These are phyloP conservation scores for Poa annua DNA, from an alignment of 176 grass and related monocot genomes.

Conservation along the genomic window DNA sequence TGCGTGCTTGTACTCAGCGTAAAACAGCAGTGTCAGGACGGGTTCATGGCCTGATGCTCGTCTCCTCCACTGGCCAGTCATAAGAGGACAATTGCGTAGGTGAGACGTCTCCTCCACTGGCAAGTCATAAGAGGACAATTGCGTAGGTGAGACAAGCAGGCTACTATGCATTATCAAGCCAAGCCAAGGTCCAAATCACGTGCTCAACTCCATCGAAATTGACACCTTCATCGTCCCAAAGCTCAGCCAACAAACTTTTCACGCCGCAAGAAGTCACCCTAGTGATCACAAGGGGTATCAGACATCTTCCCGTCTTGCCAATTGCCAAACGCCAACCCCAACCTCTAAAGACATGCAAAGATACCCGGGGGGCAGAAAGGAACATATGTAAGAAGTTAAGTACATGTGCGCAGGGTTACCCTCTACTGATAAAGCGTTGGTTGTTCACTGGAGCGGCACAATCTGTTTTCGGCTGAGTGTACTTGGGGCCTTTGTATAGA, in stretches of 20 bases:
- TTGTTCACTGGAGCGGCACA: not conserved
- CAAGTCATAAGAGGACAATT: conserved; percentile 39
- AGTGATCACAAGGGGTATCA: conserved; percentile 16
- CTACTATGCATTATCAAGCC: not conserved
- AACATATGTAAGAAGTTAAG: conserved; percentile 36
- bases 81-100: conserved; percentile 39
- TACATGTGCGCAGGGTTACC: conserved; percentile 17
- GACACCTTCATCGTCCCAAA: conserved; percentile 7
- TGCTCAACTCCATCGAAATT: conserved; percentile 18
- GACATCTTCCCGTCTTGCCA: conserved; percentile 7
- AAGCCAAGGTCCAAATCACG: conserved; percentile 34
- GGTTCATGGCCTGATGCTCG: not conserved
- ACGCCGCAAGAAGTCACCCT: conserved; percentile 40
- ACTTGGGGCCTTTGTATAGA: not conserved
- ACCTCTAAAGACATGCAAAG: conserved; percentile 30
- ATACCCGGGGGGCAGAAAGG: conserved; percentile 27
- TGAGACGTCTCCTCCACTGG: conserved; percentile 31
- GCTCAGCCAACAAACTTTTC: not conserved
- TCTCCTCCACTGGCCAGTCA: conserved; percentile 31
- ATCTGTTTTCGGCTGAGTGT: not conserved
- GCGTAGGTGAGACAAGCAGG: conserved; percentile 34
- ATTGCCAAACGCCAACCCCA: conserved; percentile 49
- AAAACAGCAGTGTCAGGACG: conserved; percentile 31
- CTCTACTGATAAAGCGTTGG: not conserved
- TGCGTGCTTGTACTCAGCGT: not conserved